A percentile compares a stretch with the other conserved stretches of the same genome.
Evolutionary conservation across 2,329 filamentous ascomycete species (phyloP).

Genomic region (Sporothrix sp.): DNA sequence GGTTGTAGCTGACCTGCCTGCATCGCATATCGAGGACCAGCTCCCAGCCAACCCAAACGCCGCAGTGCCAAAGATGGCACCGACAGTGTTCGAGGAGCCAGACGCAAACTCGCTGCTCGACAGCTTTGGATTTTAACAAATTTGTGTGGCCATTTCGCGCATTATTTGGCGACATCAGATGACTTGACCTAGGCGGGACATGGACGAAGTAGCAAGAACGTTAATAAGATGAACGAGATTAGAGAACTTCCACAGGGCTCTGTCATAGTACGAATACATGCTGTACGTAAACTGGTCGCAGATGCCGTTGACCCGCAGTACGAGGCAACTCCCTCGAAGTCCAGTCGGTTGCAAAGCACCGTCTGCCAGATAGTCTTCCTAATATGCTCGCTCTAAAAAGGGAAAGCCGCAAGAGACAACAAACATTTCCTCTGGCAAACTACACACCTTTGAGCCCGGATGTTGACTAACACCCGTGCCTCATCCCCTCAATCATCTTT

Average conservation of each 20-base stretch:
- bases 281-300: too few species aligned
- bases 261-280: too few species aligned
- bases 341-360: too few species aligned
- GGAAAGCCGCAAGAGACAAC: neutral
- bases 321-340: too few species aligned
- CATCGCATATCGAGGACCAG: slow-evolving; percentile 25
- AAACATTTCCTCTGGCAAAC: neutral
- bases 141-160: neutral
- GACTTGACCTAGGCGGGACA: too few species aligned
- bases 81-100: slow-evolving; percentile 85
- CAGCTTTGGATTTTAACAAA: slow-evolving; percentile 72
- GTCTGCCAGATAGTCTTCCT: too few species aligned
- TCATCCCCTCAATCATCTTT: slow-evolving; percentile 27
- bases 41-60: slow-evolving; percentile 33
- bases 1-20: slow-evolving; percentile 65
- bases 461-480: slow-evolving; percentile 47
- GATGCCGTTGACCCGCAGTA: too few species aligned
- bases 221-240: too few species aligned
- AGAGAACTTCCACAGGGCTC: too few species aligned
- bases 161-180: neutral
- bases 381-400: too few species aligned
- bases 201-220: too few species aligned
- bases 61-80: slow-evolving; percentile 44
- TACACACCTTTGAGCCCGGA: slow-evolving; percentile 50
- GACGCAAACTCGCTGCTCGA: slow-evolving; percentile 80